Evolutionary conservation across 2,329 filamentous ascomycete genomes (phyloP), one percentile per base, ranked within the genome.

Genomic region (Juglanconis oblonga): DNA sequence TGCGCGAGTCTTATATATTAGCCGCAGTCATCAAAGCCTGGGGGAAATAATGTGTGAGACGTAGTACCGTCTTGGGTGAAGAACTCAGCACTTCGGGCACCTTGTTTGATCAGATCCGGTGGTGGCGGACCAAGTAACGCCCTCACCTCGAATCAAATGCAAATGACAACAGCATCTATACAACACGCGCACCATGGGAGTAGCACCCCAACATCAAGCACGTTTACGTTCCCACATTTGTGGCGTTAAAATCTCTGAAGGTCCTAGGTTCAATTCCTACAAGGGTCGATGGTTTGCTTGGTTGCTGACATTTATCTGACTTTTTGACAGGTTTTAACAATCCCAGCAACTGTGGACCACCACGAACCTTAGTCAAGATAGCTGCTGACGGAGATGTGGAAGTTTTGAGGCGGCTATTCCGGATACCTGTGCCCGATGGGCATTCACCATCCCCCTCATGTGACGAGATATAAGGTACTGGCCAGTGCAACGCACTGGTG

Each of bases 351-450:
- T 31, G 8, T 48, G 29, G 24, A 48, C 24, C 8, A 48, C 9
- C 31, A 24, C 33, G 13, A 9, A 36, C 17, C 17, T 17, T 17
- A 17, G 10, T 51, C 31, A 35, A 10, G 11, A 17, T 51, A 35
- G 29, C 55, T 58, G 10, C 49, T 35, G 55, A 58, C 31, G 55
- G 49, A 35, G 55, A 40, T 14, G n/a, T 58, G 49, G 55, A 48
- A 38, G 42, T 24, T 11, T 31, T 48, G 6, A 24, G 51, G 52
- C 52, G 32, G 31, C 33, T 58, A 10, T 36, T 50, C 17, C 56
- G 49, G 29, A 38, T 49, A 10, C 11, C 14, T n/a, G 17, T 17
- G 44, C 14, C 11, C 1, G 10, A 5, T 47, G n/a, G 14, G 14
- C 44, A 5, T 3, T 9, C 8, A 47, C n/a, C 10, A 47, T 40